Evolutionary conservation across 1,139 yeast species (phyloP), one percentile per base, ranked within the genome.

Genomic region (Scheffersomyces stambukii): DNA sequence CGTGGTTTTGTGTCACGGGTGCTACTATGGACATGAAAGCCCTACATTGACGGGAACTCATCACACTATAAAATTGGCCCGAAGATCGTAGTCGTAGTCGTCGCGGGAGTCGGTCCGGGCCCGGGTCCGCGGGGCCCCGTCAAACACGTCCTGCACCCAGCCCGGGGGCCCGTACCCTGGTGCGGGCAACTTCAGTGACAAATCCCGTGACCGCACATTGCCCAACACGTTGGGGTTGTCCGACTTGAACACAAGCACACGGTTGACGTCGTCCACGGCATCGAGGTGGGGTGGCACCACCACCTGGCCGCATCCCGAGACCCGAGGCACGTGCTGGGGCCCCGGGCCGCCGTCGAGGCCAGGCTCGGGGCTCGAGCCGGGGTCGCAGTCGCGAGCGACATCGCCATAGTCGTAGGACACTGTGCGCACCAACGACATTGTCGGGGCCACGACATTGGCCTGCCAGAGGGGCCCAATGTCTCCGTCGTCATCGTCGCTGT

Each of bases 401-500:
- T 28, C 38, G 13, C 23, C 28, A 25, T 36, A 36, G 20, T 30
- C 27, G 27, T 38, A 38, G 12, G 34, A 32, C 9, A 36, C 36
- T 15, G 23, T 32, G 16, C 31, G 18, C 5, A 21, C 19, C 12
- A 29, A 19, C 3, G 24, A 15, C n/a, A n/a, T 20, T 13, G 27
- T 12, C 6, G 42, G 37, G 4, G 38, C 28, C 8, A 21, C 20
- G 4, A 30, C n/a, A n/a, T 22, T 10, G 19, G 19, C 9, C 20
- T 18, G 3, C 31, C 30, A 15, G n/a, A n/a, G n/a, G n/a, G 23
- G 19, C 8, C 12, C 22, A 10, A 28, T 10, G 8, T 16, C 13
- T 9, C 19, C 23, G 7, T 22, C 23, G 7, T 35, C 41, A 10
- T 43, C 43, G 16, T 44, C 50, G 20, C 38, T 42, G 25, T 45